Evolutionary conservation across 768 basidiomycete species (phyloP).

Genomic region (Rhizopogon vesiculosus): DNA sequence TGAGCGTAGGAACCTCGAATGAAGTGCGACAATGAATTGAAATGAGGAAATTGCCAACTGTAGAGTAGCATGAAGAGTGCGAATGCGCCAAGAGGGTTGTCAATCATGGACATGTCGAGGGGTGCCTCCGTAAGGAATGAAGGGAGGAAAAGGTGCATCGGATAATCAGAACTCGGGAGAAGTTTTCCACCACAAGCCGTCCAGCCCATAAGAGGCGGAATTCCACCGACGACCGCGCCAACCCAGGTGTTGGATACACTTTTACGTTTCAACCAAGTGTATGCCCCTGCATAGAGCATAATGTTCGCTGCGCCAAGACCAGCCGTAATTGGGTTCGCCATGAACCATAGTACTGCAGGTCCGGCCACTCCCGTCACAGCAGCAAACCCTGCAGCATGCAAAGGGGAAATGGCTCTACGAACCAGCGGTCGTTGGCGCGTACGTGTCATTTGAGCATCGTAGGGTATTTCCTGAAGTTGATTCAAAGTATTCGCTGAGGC

Average conservation of each 20-base stretch:
- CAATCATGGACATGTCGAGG: slow-evolving; percentile 46
- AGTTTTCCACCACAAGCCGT: slow-evolving; percentile 85
- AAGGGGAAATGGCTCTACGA: slow-evolving; percentile 73
- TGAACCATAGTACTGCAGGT: slow-evolving; percentile 68
- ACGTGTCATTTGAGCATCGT: slow-evolving; percentile 94
- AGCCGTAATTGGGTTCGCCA: slow-evolving; percentile 86
- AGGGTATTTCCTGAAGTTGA: slow-evolving; percentile 90
- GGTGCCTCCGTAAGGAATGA: slow-evolving; percentile 42
- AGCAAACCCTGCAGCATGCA: slow-evolving; percentile 83
- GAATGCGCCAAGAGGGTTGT: slow-evolving; percentile 80
- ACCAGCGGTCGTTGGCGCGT: slow-evolving; percentile 88
- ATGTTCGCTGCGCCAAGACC: slow-evolving; percentile 81
- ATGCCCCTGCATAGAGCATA: slow-evolving; percentile 82
- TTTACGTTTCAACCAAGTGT: slow-evolving; percentile 89
- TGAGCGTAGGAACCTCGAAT: slow-evolving; percentile 87
- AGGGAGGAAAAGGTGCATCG: slow-evolving; percentile 58
- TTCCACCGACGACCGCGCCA: slow-evolving; percentile 85
- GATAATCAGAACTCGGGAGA: slow-evolving; percentile 58
- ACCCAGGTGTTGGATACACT: slow-evolving; percentile 89
- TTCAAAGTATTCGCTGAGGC: slow-evolving; percentile 94
- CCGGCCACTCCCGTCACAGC: slow-evolving; percentile 73
- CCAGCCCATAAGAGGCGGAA: slow-evolving; percentile 99
- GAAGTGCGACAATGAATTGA: slow-evolving; percentile 88
- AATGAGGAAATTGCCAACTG: slow-evolving; percentile 99
- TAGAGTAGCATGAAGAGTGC: slow-evolving; percentile 82